A percentile compares a stretch with the other conserved stretches of the same genome.
phyloP scores from a whole-genome alignment of 768 basidiomycete genomes.

The Trametes gibbosa region DNA sequence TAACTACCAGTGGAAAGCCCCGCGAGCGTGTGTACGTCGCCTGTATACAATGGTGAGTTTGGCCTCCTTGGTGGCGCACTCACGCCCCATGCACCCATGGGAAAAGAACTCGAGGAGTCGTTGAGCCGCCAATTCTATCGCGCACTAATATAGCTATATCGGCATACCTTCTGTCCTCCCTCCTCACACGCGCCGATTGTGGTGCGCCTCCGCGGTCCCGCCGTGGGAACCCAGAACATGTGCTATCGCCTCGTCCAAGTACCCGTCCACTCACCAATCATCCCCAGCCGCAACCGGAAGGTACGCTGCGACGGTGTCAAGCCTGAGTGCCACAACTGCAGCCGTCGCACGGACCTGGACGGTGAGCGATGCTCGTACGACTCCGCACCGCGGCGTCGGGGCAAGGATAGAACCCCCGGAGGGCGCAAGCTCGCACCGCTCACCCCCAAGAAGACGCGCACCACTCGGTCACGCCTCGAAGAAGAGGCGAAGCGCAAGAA shows the following conservation, averaged over 20 bases:
- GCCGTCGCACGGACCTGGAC: neutral
- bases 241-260: neutral
- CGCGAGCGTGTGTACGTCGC: conserved; percentile 75
- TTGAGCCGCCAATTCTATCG: neutral
- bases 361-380: conserved; percentile 2
- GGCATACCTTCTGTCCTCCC: neutral
- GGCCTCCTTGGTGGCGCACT: neutral
- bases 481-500: neutral
- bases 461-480: neutral
- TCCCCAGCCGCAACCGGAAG: neutral
- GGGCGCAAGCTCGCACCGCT: neutral
- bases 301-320: conserved; percentile 1
- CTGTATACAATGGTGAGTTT: conserved; percentile 68
- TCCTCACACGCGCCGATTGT: no score
- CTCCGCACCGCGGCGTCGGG: neutral
- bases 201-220: no score
- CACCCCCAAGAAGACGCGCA: neutral
- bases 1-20: conserved; percentile 74
- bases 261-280: neutral
- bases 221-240: no score
- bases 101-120: neutral
- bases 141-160: neutral
- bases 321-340: conserved; percentile 6
- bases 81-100: neutral
- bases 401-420: neutral